Evolutionary conservation across 2,329 filamentous ascomycete genomes (phyloP).

Genomic region (Colletotrichum navitas): DNA sequence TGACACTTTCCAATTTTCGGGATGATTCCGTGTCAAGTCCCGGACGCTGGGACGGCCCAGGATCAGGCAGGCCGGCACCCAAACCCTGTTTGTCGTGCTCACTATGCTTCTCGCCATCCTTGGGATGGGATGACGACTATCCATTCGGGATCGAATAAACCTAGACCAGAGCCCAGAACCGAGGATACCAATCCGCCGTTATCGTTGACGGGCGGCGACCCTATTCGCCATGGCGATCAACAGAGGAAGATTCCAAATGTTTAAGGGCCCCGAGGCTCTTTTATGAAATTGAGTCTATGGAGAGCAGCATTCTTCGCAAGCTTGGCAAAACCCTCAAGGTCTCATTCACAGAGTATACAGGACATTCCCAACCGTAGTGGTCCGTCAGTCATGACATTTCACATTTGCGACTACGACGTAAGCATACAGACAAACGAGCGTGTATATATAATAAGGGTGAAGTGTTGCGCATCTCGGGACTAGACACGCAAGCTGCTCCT

Average conservation of each 20-base stretch:
- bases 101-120: constrained; percentile 25
- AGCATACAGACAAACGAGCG: neutral
- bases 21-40: constrained; percentile 27
- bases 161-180: constrained; percentile 11
- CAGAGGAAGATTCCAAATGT: neutral
- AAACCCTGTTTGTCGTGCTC: constrained; percentile 28
- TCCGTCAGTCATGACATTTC: neutral
- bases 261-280: too few relatives aligned
- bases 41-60: constrained; percentile 30
- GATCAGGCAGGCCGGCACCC: constrained; percentile 23
- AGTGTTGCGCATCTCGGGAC: neutral
- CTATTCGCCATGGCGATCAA: neutral
- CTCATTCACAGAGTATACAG: neutral
- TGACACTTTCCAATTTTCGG: constrained; percentile 8
- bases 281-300: too few relatives aligned
- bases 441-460: neutral
- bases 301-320: neutral
- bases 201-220: neutral
- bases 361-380: neutral
- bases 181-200: neutral
- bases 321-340: neutral
- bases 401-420: neutral
- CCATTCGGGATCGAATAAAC: constrained; percentile 5
- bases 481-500: neutral
- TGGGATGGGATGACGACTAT: constrained; percentile 36